Conservation (phyloP, 208 protist species). For the Leptomonas pyrrhocoris region DNA sequence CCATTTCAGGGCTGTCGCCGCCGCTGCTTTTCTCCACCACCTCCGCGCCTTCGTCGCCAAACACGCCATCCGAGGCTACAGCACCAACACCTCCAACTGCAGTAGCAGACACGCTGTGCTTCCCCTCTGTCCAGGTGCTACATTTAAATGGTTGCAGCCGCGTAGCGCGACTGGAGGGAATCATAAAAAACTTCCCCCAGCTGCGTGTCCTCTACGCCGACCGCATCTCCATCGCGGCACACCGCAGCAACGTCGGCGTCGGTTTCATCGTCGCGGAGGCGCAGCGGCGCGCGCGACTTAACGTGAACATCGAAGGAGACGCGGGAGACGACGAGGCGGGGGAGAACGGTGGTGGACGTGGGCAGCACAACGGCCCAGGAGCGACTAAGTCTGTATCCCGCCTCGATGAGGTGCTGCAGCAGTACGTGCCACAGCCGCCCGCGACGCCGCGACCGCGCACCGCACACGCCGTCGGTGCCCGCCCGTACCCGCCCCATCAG, state of each 20-base stretch:
- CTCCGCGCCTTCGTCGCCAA: slow-evolving; percentile 9
- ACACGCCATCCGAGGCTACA: not conserved
- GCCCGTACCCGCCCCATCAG: not conserved
- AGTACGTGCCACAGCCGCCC: slow-evolving; percentile 32
- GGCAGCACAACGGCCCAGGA: not conserved
- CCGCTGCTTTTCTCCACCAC: not conserved
- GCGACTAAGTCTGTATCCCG: slow-evolving; percentile 13
- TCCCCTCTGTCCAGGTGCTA: slow-evolving; percentile 39
- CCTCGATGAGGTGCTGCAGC: slow-evolving; percentile 20
- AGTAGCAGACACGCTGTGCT: slow-evolving; percentile 11
- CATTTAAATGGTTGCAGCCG: slow-evolving; percentile 51
- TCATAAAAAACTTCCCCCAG: slow-evolving; percentile 23
- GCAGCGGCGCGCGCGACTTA: slow-evolving; percentile 14
- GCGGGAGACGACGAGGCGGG: not conserved
- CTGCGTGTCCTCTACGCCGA: slow-evolving; percentile 35
- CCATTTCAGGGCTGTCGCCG: not conserved
- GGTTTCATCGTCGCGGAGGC: slow-evolving; percentile 17
- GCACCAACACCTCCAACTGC: slow-evolving; percentile 21
- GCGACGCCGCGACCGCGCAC: slow-evolving; percentile 17
- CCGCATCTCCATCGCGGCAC: slow-evolving; percentile 11
- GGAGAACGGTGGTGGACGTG: no score
- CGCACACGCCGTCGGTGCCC: not conserved
- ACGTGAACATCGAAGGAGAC: slow-evolving; percentile 1
- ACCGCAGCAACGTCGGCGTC: slow-evolving; percentile 10
- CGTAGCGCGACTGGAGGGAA: slow-evolving; percentile 35